A percentile compares a stretch with the other conserved stretches of the same genome.
phyloP scores from a whole-genome alignment of 495 filamentous ascomycete genomes.

The Penicillium lividum region DNA sequence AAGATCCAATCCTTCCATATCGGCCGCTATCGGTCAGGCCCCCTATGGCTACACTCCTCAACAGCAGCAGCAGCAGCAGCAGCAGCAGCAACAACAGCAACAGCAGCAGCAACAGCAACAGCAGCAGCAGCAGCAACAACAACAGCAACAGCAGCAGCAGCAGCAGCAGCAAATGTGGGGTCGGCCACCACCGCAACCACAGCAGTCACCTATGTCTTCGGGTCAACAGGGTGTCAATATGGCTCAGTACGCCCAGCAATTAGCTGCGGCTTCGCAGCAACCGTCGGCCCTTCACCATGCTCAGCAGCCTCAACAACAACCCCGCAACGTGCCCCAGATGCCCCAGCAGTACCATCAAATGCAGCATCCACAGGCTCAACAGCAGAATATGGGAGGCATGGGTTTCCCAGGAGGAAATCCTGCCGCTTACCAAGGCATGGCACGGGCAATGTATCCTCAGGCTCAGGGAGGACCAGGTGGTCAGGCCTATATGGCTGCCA shows the following conservation, averaged over 20 bases:
- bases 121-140: too few relatives aligned
- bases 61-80: slow-evolving; percentile 34
- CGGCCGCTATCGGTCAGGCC: slow-evolving; percentile 39
- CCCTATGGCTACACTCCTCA: slow-evolving; percentile 51
- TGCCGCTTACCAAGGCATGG: slow-evolving; percentile 40
- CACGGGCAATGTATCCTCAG: slow-evolving; percentile 45
- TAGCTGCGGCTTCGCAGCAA: slow-evolving; percentile 41
- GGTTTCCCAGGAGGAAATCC: slow-evolving; percentile 39
- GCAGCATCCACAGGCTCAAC: slow-evolving; percentile 58
- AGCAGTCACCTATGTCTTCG: slow-evolving; percentile 47
- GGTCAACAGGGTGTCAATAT: slow-evolving; percentile 44
- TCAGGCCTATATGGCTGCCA: slow-evolving; percentile 43
- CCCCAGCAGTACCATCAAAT: slow-evolving; percentile 47
- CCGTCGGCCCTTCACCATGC: slow-evolving; percentile 46
- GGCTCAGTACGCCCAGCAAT: slow-evolving; percentile 47
- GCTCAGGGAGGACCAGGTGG: slow-evolving; percentile 39
- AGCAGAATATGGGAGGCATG: slow-evolving; percentile 55
- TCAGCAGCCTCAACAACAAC: slow-evolving; percentile 50
- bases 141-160: too few relatives aligned
- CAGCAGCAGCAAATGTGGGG: slow-evolving; percentile 52
- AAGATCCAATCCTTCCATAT: slow-evolving; percentile 41
- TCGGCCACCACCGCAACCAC: slow-evolving; percentile 56
- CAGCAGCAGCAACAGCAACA: slow-evolving; percentile 43
- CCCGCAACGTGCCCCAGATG: slow-evolving; percentile 48
- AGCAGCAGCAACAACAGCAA: slow-evolving; percentile 49